phyloP scores from a whole-genome alignment of 1,284 basidiomycete genomes.

The Athelia sp. region DNA sequence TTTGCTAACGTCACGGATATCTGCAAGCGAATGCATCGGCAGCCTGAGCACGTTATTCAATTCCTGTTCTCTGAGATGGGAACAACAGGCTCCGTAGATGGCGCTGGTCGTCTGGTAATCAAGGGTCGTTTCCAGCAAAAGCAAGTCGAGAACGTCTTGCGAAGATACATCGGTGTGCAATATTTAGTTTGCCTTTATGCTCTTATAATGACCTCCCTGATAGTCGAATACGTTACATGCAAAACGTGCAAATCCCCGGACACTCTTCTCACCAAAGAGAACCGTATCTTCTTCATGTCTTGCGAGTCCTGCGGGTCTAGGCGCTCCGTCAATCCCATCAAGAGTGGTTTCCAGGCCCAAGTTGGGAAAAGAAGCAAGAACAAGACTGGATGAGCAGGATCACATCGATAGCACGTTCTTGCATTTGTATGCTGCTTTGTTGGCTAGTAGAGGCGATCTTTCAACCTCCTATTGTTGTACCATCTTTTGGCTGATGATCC shows the following conservation, averaged over 20 bases:
- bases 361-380: conserved; percentile 82
- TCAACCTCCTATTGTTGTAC: no score
- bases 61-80: conserved; percentile 99
- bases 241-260: conserved; percentile 99
- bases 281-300: conserved; percentile 98
- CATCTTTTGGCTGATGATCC: no score
- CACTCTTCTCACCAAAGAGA: conserved; percentile 94
- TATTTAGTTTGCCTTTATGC: conserved; percentile 3
- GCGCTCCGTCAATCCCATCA: conserved; percentile 94
- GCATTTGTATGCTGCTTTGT: no score
- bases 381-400: conserved; percentile 44
- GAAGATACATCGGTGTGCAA: conserved; percentile 88
- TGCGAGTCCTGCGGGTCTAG: conserved; percentile 93
- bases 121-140: conserved; percentile 98
- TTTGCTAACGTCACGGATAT: conserved; percentile 98
- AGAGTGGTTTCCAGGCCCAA: conserved; percentile 98
- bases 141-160: conserved; percentile 96
- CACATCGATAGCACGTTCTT: no score
- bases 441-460: no score
- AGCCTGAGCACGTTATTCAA: conserved; percentile 98
- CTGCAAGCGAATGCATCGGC: conserved; percentile 97
- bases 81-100: conserved; percentile 95
- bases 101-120: conserved; percentile 90
- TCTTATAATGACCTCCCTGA: conserved; percentile 2
- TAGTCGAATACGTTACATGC: conserved; percentile 99